Conservation (phyloP, 1,284 basidiomycete species). For the Termitomyces sp. region DNA sequence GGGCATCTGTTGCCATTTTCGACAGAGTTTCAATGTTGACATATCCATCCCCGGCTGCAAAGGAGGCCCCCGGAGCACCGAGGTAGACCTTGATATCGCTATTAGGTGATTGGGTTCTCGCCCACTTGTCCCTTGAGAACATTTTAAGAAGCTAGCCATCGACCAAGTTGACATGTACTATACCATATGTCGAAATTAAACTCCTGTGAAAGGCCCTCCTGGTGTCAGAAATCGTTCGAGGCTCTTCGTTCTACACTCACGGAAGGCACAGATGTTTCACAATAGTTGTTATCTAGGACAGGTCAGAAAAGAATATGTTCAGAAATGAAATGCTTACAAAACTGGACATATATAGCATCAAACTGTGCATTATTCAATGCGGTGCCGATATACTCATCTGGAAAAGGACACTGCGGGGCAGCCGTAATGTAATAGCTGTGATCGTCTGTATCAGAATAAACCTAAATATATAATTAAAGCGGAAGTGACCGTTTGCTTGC, state of each 20-base stretch:
- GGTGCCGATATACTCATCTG: conserved; percentile 49
- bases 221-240: neutral
- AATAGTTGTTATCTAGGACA: conserved; percentile 53
- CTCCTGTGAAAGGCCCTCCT: conserved; percentile 27
- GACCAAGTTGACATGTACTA: neutral
- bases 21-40: conserved; percentile 40
- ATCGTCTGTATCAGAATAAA: neutral
- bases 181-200: conserved; percentile 56
- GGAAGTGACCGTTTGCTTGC: conserved; percentile 37
- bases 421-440: conserved; percentile 54
- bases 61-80: conserved; percentile 47
- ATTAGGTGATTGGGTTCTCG: conserved; percentile 49
- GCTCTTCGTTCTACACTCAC: conserved; percentile 25
- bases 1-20: conserved; percentile 37
- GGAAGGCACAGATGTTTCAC: conserved; percentile 40
- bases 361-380: conserved; percentile 49
- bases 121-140: conserved; percentile 51
- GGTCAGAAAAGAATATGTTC: neutral
- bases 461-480: neutral
- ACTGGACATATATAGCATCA: conserved; percentile 57
- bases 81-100: conserved; percentile 56
- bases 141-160: neutral
- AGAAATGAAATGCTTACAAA: conserved; percentile 21
- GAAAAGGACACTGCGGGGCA: conserved; percentile 60
- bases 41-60: conserved; percentile 49